phyloP scores from a whole-genome alignment of 2,329 filamentous ascomycete species.

The Leptodontidium sp. region DNA sequence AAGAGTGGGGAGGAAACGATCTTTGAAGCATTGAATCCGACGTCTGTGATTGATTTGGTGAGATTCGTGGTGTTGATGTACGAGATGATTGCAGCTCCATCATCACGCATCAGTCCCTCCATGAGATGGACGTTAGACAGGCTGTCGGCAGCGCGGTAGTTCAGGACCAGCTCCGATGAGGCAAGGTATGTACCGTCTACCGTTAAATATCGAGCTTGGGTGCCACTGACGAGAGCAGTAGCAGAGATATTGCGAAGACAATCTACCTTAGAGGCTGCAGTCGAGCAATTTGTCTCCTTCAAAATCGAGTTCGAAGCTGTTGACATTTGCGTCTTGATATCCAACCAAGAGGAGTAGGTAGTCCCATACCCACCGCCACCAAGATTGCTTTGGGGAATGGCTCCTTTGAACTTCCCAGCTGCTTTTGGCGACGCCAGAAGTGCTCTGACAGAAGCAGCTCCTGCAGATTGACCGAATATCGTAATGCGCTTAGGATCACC shows the following conservation, averaged over 20 bases:
- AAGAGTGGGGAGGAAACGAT: conserved; percentile 26
- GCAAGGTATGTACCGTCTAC: too few species aligned
- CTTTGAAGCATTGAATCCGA: too few species aligned
- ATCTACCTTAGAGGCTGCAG: conserved; percentile 33
- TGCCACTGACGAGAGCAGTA: neutral
- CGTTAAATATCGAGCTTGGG: too few species aligned
- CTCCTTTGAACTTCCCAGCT: conserved; percentile 35
- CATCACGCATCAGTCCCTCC: too few species aligned
- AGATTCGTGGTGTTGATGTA: too few species aligned
- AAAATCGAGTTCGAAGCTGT: conserved; percentile 31
- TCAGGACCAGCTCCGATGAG: too few species aligned
- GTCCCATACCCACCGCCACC: conserved; percentile 34
- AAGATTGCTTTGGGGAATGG: conserved; percentile 38
- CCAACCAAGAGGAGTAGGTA: conserved; percentile 36
- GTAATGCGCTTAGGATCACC: conserved; percentile 48
- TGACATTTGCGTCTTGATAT: conserved; percentile 31
- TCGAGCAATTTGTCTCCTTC: conserved; percentile 32
- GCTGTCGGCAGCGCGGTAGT: too few species aligned
- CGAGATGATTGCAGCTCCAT: too few species aligned
- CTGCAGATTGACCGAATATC: conserved; percentile 56
- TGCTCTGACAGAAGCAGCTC: conserved; percentile 47
- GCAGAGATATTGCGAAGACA: conserved; percentile 35
- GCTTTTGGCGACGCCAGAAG: conserved; percentile 40
- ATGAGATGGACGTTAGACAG: too few species aligned
- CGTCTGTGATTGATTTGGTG: too few species aligned